Evolutionary conservation across 2,329 filamentous ascomycete species (phyloP).

Genomic region (Zasmidium angulare): DNA sequence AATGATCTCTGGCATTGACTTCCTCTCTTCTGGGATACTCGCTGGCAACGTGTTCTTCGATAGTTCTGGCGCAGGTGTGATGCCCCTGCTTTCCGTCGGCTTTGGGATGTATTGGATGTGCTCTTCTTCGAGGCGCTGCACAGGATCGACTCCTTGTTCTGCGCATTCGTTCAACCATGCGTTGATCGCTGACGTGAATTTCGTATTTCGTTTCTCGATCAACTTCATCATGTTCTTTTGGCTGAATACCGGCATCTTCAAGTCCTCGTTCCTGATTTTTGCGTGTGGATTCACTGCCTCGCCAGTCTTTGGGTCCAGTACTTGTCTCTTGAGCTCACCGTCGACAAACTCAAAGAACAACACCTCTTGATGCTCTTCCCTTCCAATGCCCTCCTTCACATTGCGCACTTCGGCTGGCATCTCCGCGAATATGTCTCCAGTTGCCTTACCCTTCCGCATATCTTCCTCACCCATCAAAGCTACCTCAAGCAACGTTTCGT

Average conservation of each 20-base stretch:
- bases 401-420: constrained; percentile 34
- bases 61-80: constrained; percentile 42
- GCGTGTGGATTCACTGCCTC: constrained; percentile 67
- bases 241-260: constrained; percentile 90
- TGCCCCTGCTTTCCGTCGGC: constrained; percentile 49
- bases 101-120: constrained; percentile 63
- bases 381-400: constrained; percentile 36
- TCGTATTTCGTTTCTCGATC: constrained; percentile 85
- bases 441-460: constrained; percentile 59
- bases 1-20: constrained; percentile 80
- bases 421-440: constrained; percentile 51
- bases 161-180: constrained; percentile 73
- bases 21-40: constrained; percentile 76
- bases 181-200: constrained; percentile 76
- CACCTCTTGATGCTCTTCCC: constrained; percentile 57
- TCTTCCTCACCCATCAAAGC: constrained; percentile 72
- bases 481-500: constrained; percentile 78
- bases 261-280: constrained; percentile 70
- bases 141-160: constrained; percentile 64
- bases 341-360: constrained; percentile 91
- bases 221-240: constrained; percentile 87
- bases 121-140: constrained; percentile 61
- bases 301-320: constrained; percentile 69
- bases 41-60: constrained; percentile 56
- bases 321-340: constrained; percentile 82